Conservation (phyloP, 1,284 basidiomycete genomes). For the Boletus sp. region DNA sequence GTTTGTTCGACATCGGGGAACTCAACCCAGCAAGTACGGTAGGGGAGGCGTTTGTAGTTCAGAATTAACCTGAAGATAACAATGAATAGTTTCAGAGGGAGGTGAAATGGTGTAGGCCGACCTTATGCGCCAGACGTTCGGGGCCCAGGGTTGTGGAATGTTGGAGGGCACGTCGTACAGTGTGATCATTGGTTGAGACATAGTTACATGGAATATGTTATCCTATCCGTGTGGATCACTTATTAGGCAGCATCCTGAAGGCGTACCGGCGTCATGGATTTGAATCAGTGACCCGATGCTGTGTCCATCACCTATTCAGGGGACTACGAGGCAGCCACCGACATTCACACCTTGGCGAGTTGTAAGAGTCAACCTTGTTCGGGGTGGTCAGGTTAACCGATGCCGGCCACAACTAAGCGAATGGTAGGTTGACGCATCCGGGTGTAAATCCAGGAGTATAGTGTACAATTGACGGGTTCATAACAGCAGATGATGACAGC, state of each 20-base stretch:
- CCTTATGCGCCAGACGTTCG: slow-evolving; percentile 67
- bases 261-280: slow-evolving; percentile 4
- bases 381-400: slow-evolving; percentile 14
- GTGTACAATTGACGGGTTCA: slow-evolving; percentile 4
- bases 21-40: slow-evolving; percentile 70
- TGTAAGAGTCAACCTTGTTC: slow-evolving; percentile 5
- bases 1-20: slow-evolving; percentile 67
- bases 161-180: slow-evolving; percentile 68
- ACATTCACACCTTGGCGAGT: slow-evolving; percentile 14
- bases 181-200: slow-evolving; percentile 55
- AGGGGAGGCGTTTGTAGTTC: slow-evolving; percentile 70
- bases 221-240: slow-evolving; percentile 6
- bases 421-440: not conserved
- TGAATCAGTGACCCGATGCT: slow-evolving; percentile 9
- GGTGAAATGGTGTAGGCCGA: slow-evolving; percentile 13
- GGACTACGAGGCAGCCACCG: slow-evolving; percentile 20
- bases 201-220: slow-evolving; percentile 10
- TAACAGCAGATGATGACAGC: slow-evolving; percentile 16
- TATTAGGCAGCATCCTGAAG: slow-evolving; percentile 8
- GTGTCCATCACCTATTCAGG: slow-evolving; percentile 16
- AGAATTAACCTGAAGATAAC: slow-evolving; percentile 57
- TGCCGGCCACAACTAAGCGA: slow-evolving; percentile 1
- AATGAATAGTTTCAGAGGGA: slow-evolving; percentile 2
- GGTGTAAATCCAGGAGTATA: not conserved
- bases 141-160: slow-evolving; percentile 68